These are phyloP conservation scores for Wickerhamiella parazyma DNA, from an alignment of 805 yeast species.

Conservation along the genomic window DNA sequence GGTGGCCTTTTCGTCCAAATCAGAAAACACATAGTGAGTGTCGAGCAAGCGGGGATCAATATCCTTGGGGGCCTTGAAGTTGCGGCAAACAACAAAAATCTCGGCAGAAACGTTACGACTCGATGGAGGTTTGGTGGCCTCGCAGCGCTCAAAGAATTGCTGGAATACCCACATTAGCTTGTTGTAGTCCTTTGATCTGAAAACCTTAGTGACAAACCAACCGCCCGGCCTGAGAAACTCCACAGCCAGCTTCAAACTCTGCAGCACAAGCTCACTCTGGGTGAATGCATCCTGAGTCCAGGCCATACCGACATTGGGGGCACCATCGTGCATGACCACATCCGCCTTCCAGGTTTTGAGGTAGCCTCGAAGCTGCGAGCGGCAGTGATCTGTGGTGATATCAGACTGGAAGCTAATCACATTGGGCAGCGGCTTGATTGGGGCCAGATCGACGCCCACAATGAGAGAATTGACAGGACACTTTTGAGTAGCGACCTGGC, in stretches of 20 bases:
- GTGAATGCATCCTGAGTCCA: constrained; percentile 99
- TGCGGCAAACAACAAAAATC: constrained; percentile 92
- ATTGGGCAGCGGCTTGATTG: constrained; percentile 92
- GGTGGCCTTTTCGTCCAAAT: constrained; percentile 40
- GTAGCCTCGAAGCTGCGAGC: constrained; percentile 85
- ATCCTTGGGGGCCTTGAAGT: constrained; percentile 91
- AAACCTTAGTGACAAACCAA: constrained; percentile 88
- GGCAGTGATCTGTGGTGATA: constrained; percentile 95
- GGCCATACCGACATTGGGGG: constrained; percentile 98
- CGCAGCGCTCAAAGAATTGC: constrained; percentile 89
- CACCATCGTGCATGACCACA: constrained; percentile 97
- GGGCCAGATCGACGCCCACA: constrained; percentile 97
- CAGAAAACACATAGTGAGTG: constrained; percentile 89
- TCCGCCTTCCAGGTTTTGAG: constrained; percentile 99
- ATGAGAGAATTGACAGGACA: constrained; percentile 90
- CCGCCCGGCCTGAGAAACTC: constrained; percentile 89
- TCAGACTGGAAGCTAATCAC: constrained; percentile 91
- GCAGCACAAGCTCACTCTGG: constrained; percentile 88
- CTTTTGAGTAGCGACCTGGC: constrained; percentile 90
- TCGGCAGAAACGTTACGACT: constrained; percentile 99
- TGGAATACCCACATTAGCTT: constrained; percentile 95
- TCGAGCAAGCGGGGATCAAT: constrained; percentile 86
- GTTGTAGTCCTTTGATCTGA: constrained; percentile 97
- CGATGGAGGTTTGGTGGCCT: constrained; percentile 98
- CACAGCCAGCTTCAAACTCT: constrained; percentile 84